Evolutionary conservation across 2,329 filamentous ascomycete genomes (phyloP).

Genomic region (Amphichorda felina): DNA sequence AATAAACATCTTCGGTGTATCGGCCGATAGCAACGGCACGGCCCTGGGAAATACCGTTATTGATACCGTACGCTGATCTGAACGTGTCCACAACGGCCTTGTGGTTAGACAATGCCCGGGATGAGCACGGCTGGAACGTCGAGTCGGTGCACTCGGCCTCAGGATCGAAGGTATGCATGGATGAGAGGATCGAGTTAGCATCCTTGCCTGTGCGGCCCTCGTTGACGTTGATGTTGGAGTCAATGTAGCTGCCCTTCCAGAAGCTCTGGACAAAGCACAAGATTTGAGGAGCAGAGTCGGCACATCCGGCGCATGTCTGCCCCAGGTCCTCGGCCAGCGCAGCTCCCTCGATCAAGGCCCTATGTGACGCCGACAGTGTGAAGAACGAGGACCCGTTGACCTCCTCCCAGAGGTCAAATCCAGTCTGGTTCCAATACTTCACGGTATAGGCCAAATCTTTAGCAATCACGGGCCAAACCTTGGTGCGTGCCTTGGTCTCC

Average conservation of each 20-base stretch:
- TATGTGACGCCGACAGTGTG: no score
- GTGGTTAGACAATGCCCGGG: constrained; percentile 59
- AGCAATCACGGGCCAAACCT: constrained; percentile 61
- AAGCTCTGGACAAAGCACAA: constrained; percentile 66
- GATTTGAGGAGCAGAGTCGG: constrained; percentile 54
- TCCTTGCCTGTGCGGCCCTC: constrained; percentile 58
- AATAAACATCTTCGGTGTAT: constrained; percentile 64
- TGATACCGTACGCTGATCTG: constrained; percentile 63
- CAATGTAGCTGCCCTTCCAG: constrained; percentile 56
- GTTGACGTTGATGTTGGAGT: constrained; percentile 57
- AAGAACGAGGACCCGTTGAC: constrained; percentile 70
- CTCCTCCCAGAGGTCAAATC: constrained; percentile 79
- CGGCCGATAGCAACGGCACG: constrained; percentile 51
- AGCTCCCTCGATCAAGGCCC: constrained; percentile 54
- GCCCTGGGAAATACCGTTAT: constrained; percentile 49
- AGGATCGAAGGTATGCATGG: constrained; percentile 61
- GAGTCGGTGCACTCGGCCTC: constrained; percentile 50
- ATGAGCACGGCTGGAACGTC: constrained; percentile 70
- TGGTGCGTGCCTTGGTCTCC: constrained; percentile 37
- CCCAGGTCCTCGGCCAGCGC: constrained; percentile 55
- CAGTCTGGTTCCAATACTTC: constrained; percentile 56
- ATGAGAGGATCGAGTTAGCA: constrained; percentile 55
- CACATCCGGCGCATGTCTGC: constrained; percentile 46
- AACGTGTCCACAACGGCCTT: constrained; percentile 68
- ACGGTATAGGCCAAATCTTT: constrained; percentile 69